Evolutionary conservation across 345 rosid species (phyloP).

Genomic region (Citrus glauca): DNA sequence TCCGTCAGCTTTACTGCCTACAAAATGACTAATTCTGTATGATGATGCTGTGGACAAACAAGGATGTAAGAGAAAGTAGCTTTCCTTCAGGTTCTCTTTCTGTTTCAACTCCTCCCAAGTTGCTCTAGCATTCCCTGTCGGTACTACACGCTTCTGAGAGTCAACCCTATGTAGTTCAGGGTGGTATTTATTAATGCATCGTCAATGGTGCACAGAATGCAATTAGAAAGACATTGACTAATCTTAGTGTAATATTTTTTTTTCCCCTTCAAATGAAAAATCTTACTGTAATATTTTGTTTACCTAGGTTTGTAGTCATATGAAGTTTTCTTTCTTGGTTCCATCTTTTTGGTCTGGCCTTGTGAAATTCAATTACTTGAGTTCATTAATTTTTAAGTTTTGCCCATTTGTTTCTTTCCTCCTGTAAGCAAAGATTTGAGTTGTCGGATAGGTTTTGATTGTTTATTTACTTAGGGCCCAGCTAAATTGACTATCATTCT

Average conservation of each 20-base stretch:
- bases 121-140: slow-evolving; percentile 7
- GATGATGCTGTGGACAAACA: slow-evolving; percentile 1
- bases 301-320: slow-evolving; percentile 22
- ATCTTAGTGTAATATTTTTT: slow-evolving; percentile 13
- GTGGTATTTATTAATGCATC: slow-evolving; percentile 15
- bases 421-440: not conserved
- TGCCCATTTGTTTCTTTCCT: not conserved
- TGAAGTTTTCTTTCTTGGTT: slow-evolving; percentile 19
- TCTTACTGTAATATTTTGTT: slow-evolving; percentile 28
- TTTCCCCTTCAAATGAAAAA: not conserved
- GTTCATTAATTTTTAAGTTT: not conserved
- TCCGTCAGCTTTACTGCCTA: slow-evolving; percentile 97
- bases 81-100: slow-evolving; percentile 16
- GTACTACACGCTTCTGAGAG: slow-evolving; percentile 21
- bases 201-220: slow-evolving; percentile 23
- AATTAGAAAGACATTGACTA: slow-evolving; percentile 20
- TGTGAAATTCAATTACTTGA: slow-evolving; percentile 16
- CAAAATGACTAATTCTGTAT: slow-evolving; percentile 63
- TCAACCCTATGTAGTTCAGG: slow-evolving; percentile 9
- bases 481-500: not conserved
- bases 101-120: slow-evolving; percentile 15
- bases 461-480: not conserved
- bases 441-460: not conserved
- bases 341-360: slow-evolving; percentile 1
- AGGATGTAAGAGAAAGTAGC: slow-evolving; percentile 20